Percentiles rank a stretch among this genome's conserved stretches.
These are phyloP conservation scores for Corynespora cassiicola DNA, from an alignment of 2,329 filamentous ascomycete genomes.

Conservation along the genomic window DNA sequence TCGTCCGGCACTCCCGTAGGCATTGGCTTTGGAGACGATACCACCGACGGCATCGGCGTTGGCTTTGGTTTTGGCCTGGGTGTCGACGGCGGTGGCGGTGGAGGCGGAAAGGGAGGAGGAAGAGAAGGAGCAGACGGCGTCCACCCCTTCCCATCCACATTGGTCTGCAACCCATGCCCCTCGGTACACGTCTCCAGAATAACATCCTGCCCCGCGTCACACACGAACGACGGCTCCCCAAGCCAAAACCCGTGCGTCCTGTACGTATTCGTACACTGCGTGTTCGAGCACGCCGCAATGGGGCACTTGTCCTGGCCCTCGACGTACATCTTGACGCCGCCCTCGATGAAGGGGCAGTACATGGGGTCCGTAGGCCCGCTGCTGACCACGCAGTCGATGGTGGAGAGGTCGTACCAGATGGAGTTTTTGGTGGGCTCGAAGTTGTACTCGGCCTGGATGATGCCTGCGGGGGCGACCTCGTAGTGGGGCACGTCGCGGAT, in stretches of 20 bases:
- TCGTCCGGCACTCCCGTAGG: too few species aligned
- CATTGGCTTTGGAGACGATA: too few species aligned
- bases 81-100: too few species aligned
- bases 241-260: constrained; percentile 16
- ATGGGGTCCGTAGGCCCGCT: constrained; percentile 12
- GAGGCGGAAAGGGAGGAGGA: too few species aligned
- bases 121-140: too few species aligned
- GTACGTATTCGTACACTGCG: constrained; percentile 21
- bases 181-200: constrained; percentile 25
- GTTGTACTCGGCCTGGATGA: constrained; percentile 31
- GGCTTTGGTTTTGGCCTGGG: too few species aligned
- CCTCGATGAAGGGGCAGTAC: constrained; percentile 27
- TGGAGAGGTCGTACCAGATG: constrained; percentile 30
- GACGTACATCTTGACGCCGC: constrained; percentile 25
- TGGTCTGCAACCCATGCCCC: constrained; percentile 10
- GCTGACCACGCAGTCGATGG: constrained; percentile 20
- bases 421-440: constrained; percentile 9
- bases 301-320: constrained; percentile 9
- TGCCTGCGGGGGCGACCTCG: constrained; percentile 19
- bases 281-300: constrained; percentile 12
- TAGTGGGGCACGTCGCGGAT: constrained; percentile 28
- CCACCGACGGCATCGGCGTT: too few species aligned
- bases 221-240: constrained; percentile 24
- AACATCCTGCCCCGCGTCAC: constrained; percentile 23
- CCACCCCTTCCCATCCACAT: neutral